Percentiles rank a stretch among this genome's conserved stretches.
Conservation (phyloP, 169 alveolate species). For the Plasmodium coatneyi region DNA sequence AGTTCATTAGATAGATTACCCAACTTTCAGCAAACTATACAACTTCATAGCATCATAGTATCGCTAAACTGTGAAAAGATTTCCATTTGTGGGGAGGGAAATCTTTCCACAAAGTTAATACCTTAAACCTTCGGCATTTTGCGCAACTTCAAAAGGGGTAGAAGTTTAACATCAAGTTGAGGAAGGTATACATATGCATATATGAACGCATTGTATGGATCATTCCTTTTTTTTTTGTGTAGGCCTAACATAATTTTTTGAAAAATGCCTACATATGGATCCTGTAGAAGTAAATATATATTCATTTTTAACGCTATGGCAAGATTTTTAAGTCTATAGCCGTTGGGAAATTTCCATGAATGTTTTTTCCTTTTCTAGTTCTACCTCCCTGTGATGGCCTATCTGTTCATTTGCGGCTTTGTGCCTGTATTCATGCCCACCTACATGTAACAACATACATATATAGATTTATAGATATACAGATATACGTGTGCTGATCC, state of each 20-base stretch:
- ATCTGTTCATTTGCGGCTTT: background rate
- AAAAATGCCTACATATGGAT: background rate
- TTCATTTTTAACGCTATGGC: background rate
- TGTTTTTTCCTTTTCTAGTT: background rate
- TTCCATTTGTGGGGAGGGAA: background rate
- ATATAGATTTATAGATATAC: background rate
- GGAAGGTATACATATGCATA: background rate
- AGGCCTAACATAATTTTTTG: background rate
- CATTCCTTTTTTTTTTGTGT: background rate
- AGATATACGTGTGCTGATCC: background rate
- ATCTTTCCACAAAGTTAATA: background rate
- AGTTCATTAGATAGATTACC: slow-evolving; percentile 15
- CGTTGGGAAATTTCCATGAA: background rate
- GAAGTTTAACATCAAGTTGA: background rate
- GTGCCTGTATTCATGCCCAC: background rate
- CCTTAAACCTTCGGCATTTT: background rate
- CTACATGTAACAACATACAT: background rate
- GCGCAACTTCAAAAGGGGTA: background rate
- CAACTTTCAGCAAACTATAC: background rate
- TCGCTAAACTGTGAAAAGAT: background rate
- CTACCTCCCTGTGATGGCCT: background rate
- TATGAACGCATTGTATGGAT: background rate
- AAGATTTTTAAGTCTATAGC: background rate
- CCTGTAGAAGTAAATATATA: background rate
- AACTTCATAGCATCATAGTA: background rate